These are phyloP conservation scores for Kuraishia molischiana DNA, from an alignment of 805 yeast genomes.

Conservation along the genomic window DNA sequence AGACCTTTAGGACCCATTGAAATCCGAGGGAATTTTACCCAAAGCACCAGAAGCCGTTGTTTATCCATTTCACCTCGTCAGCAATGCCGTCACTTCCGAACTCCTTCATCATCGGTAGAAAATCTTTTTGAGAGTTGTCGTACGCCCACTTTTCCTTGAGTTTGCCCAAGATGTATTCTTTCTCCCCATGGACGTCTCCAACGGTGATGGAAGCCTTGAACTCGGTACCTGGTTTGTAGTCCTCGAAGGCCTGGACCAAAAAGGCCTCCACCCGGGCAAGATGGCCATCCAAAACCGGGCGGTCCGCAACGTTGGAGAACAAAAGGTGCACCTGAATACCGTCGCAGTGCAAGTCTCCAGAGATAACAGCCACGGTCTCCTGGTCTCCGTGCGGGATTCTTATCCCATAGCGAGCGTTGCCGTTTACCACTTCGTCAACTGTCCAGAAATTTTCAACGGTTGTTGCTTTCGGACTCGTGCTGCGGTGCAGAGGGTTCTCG, in stretches of 20 bases:
- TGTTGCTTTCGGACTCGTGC: not conserved
- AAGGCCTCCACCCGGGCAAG: not conserved
- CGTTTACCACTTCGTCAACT: not conserved
- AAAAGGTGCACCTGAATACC: not conserved
- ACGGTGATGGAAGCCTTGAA: not conserved
- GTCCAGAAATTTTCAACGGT: not conserved
- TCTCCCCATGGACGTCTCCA: not conserved
- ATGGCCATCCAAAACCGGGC: not conserved
- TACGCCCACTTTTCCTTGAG: not conserved
- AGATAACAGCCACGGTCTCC: not conserved
- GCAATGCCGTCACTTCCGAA: slow-evolving; percentile 1
- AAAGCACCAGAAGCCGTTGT: not conserved
- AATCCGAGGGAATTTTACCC: not conserved
- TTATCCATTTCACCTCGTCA: not conserved
- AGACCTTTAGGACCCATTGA: not conserved
- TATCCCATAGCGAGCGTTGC: not conserved
- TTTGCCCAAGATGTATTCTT: too few relatives aligned
- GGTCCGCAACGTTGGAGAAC: not conserved
- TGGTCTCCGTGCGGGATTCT: not conserved
- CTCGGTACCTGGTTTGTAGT: not conserved
- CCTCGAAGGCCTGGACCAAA: not conserved
- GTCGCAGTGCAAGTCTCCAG: not conserved
- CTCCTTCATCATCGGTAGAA: slow-evolving; percentile 3
- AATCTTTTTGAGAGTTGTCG: not conserved
- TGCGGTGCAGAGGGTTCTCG: not conserved